These are phyloP conservation scores for Cutaneotrichosporon spelunceum DNA, from an alignment of 1,284 basidiomycete species.

Conservation along the genomic window DNA sequence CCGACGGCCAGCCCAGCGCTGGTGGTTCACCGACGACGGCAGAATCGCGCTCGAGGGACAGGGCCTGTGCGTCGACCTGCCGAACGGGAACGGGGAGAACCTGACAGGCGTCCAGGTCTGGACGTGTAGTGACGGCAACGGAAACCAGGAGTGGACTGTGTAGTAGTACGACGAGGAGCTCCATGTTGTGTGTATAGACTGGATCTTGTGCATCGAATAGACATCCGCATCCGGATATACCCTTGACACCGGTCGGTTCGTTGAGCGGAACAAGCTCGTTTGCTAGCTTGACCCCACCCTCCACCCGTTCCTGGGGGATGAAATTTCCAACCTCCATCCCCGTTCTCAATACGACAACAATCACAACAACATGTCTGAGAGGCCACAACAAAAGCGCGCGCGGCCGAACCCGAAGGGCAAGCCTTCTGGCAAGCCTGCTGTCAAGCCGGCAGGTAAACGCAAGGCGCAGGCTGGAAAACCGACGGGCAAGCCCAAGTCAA, in stretches of 20 bases:
- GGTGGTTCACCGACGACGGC: background rate
- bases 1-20: background rate
- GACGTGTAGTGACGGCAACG: background rate
- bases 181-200: background rate
- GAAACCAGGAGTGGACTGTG: background rate
- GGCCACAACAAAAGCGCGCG: background rate
- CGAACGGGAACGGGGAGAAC: background rate
- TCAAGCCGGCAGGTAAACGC: background rate
- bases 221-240: too few relatives aligned
- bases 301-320: background rate
- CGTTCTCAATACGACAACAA: background rate
- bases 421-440: too few relatives aligned
- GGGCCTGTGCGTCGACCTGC: background rate
- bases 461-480: background rate
- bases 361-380: background rate
- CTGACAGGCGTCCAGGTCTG: background rate
- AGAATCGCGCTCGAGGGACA: background rate
- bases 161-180: background rate
- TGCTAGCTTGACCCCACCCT: background rate
- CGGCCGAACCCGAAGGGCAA: background rate
- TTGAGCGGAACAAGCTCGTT: background rate
- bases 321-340: background rate
- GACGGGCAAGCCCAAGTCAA: background rate
- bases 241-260: too few relatives aligned
- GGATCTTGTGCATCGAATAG: too few relatives aligned